Conservation (phyloP, 208 protist species). For the Leishmania aethiopica region DNA sequence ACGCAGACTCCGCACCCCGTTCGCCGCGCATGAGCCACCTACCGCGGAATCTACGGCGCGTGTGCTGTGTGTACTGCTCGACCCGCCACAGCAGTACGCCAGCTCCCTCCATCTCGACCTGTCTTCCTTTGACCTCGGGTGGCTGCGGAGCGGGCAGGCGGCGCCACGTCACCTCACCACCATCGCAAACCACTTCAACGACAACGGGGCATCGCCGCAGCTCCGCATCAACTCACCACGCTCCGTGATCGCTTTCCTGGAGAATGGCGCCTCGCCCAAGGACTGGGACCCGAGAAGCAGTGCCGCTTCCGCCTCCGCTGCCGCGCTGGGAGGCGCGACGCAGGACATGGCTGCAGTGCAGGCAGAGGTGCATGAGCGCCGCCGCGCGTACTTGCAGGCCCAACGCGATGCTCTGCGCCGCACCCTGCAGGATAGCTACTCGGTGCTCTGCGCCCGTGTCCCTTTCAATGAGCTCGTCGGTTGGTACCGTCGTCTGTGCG, state of each 20-base stretch:
- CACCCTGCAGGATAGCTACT: slow-evolving; percentile 56
- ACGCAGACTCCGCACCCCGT: not conserved
- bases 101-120: slow-evolving; percentile 67
- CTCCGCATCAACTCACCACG: slow-evolving; percentile 77
- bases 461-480: slow-evolving; percentile 51
- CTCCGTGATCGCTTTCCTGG: slow-evolving; percentile 72
- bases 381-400: slow-evolving; percentile 30
- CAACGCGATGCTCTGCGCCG: slow-evolving; percentile 34
- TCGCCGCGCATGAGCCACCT: not conserved
- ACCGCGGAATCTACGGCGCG: slow-evolving; percentile 42
- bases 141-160: slow-evolving; percentile 50
- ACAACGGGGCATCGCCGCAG: not conserved
- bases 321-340: not conserved
- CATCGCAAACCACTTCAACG: slow-evolving; percentile 15
- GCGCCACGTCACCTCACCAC: slow-evolving; percentile 36
- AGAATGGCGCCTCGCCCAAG: slow-evolving; percentile 59
- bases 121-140: slow-evolving; percentile 63
- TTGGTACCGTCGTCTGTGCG: slow-evolving; percentile 23
- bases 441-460: slow-evolving; percentile 43
- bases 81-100: slow-evolving; percentile 61
- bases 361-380: slow-evolving; percentile 45
- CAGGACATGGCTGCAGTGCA: slow-evolving; percentile 9
- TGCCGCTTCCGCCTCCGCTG: not conserved
- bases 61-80: slow-evolving; percentile 70
- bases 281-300: slow-evolving; percentile 40